Evolutionary conservation across 2,329 filamentous ascomycete species (phyloP).

Genomic region (Remersonia thermophila): DNA sequence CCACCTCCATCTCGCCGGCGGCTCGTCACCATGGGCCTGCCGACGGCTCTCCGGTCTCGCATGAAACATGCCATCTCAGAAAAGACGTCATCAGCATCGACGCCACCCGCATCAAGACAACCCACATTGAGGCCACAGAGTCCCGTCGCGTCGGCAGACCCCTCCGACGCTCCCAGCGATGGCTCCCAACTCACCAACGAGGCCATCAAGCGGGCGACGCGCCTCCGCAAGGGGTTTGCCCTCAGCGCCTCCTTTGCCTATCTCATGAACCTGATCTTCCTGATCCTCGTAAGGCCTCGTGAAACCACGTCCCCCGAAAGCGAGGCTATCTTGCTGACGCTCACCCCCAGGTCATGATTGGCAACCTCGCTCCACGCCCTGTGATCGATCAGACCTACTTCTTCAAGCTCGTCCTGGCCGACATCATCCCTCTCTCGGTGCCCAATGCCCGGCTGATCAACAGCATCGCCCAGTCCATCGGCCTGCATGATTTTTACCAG

Average conservation of each 20-base stretch:
- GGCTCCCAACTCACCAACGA: constrained; percentile 1
- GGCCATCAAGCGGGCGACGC: constrained; percentile 29
- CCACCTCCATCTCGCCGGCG: not conserved
- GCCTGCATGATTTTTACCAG: constrained; percentile 88
- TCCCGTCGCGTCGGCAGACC: too few species aligned
- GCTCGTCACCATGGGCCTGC: constrained; percentile 11
- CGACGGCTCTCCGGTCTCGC: constrained; percentile 14
- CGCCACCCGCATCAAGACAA: constrained; percentile 1
- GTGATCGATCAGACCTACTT: constrained; percentile 66
- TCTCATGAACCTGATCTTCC: constrained; percentile 61
- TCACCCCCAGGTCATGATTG: constrained; percentile 45
- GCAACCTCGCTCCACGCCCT: constrained; percentile 51
- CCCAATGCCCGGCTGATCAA: constrained; percentile 69
- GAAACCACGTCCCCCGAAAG: too few species aligned
- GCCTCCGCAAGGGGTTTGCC: constrained; percentile 47
- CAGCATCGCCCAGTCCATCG: constrained; percentile 73
- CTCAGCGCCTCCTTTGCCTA: constrained; percentile 57
- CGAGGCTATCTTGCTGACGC: too few species aligned
- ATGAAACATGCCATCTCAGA: constrained; percentile 4
- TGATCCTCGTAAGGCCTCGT: constrained; percentile 51
- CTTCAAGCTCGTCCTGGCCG: constrained; percentile 68
- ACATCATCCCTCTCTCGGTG: constrained; percentile 64
- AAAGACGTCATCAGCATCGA: constrained; percentile 1
- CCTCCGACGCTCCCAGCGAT: not conserved
- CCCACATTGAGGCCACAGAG: too few species aligned